These are phyloP conservation scores for Trichoderma pleuroti DNA, from an alignment of 2,329 filamentous ascomycete genomes.

Conservation along the genomic window DNA sequence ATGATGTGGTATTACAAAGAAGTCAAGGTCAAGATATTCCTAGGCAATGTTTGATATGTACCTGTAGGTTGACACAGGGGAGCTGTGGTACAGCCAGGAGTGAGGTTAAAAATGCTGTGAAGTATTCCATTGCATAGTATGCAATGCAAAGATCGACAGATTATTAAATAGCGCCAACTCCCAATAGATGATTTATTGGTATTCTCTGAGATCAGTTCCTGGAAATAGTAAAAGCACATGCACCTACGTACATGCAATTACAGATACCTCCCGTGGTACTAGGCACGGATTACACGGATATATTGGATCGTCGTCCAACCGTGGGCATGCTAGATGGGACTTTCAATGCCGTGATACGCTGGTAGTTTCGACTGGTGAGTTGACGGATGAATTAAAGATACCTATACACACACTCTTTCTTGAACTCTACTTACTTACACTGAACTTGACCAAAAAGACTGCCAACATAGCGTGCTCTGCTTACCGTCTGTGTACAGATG, in stretches of 20 bases:
- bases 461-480: not conserved
- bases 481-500: not conserved
- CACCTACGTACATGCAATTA: not conserved
- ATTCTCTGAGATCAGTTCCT: not conserved
- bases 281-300: not conserved
- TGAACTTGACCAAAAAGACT: not conserved
- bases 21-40: not conserved
- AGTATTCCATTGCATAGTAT: not conserved
- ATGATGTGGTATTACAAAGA: not conserved
- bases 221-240: not conserved
- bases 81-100: not conserved
- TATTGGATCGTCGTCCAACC: not conserved
- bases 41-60: not conserved
- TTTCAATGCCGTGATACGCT: not conserved
- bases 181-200: not conserved
- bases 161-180: too few species aligned
- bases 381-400: not conserved
- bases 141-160: too few species aligned
- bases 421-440: not conserved
- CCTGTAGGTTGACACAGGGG: not conserved
- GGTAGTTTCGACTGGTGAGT: not conserved
- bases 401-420: too few species aligned
- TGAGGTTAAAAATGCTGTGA: not conserved
- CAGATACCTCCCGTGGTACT: not conserved
- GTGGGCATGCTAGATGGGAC: not conserved